Evolutionary conservation across 225 moss, liverwort and hornwort genomes (phyloP).

Genomic region (Thuidium tamariscinum): DNA sequence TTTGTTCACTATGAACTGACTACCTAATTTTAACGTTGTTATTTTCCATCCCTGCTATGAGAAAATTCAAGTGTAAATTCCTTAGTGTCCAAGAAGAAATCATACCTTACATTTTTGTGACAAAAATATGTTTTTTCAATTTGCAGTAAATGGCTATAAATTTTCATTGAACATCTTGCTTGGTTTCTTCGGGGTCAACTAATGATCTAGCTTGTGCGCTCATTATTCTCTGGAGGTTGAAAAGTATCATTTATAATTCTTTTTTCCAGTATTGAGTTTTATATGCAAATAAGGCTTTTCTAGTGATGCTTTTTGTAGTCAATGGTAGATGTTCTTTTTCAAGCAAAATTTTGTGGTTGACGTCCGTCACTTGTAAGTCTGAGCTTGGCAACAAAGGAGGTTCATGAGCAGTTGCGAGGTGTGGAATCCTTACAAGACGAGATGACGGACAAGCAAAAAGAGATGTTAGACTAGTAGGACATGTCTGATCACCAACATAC

Average conservation of each 20-base stretch:
- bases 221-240: neutral
- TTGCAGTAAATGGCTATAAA: neutral
- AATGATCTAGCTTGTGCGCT: neutral
- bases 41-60: neutral
- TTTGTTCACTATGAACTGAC: neutral
- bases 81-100: neutral
- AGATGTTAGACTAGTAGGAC: conserved; percentile 26
- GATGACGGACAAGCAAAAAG: conserved; percentile 25
- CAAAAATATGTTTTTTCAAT: neutral
- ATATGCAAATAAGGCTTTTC: neutral
- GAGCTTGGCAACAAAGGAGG: conserved; percentile 30
- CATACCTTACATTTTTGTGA: neutral
- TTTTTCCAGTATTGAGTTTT: neutral
- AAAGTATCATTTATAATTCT: neutral
- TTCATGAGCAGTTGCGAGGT: conserved; percentile 34
- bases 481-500: conserved; percentile 25
- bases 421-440: conserved; percentile 29
- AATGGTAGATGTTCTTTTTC: neutral
- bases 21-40: neutral
- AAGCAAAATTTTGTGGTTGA: neutral
- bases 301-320: neutral
- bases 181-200: neutral
- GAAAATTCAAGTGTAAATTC: neutral
- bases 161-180: neutral
- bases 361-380: conserved; percentile 10